Evolutionary conservation across 148 eudicot species (phyloP).

Genomic region (Arctostaphylos glauca): DNA sequence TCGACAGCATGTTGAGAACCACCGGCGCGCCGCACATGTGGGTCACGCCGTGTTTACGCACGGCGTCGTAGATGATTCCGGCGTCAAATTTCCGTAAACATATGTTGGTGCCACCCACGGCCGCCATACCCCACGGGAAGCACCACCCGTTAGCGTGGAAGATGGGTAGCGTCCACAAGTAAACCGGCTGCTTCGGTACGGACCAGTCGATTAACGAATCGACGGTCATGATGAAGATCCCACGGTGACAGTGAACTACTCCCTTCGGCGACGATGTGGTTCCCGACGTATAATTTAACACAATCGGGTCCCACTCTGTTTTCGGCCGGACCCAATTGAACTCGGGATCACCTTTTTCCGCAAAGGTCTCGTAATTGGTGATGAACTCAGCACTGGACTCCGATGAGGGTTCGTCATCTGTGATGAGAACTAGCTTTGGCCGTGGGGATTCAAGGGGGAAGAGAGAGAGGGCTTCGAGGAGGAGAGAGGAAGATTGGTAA

Average conservation of each 20-base stretch:
- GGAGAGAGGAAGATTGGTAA: conserved; percentile 6
- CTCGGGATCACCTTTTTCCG: conserved; percentile 25
- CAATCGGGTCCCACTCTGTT: conserved; percentile 40
- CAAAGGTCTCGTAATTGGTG: conserved; percentile 23
- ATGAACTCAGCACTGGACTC: background rate
- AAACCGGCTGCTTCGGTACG: conserved; percentile 46
- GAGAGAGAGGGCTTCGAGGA: conserved; percentile 29
- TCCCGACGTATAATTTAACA: conserved; percentile 58
- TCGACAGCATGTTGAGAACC: conserved; percentile 54
- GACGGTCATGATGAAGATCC: conserved; percentile 30
- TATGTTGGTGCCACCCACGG: conserved; percentile 54
- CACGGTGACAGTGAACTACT: conserved; percentile 48
- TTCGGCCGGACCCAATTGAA: conserved; percentile 38
- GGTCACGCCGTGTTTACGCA: conserved; percentile 41
- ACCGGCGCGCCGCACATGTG: conserved; percentile 82
- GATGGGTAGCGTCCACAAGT: conserved; percentile 66
- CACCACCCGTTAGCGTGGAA: conserved; percentile 66
- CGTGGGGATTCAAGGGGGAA: conserved; percentile 13
- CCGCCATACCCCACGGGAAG: conserved; percentile 65
- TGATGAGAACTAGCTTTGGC: conserved; percentile 26
- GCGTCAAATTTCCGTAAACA: conserved; percentile 51
- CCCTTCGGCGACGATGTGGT: conserved; percentile 66
- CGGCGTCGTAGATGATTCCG: conserved; percentile 24
- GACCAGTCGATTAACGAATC: conserved; percentile 54
- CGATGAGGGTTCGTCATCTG: conserved; percentile 3